phyloP scores from a whole-genome alignment of 2,329 filamentous ascomycete genomes.

The Thelonectria discophora region DNA sequence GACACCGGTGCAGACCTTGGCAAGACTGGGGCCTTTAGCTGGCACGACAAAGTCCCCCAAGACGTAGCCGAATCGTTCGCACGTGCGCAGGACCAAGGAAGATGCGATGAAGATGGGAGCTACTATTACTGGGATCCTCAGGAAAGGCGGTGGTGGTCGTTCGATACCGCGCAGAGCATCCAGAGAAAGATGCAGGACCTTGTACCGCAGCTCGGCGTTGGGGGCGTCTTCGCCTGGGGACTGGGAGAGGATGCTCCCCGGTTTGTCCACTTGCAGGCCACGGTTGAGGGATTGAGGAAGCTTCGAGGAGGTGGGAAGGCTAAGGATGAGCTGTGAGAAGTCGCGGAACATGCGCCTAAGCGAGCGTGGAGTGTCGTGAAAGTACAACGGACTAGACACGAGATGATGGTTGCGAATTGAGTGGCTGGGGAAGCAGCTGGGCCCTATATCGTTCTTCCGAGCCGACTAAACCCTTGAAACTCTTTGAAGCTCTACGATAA shows the following conservation, averaged over 20 bases:
- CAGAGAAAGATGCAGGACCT: conserved; percentile 68
- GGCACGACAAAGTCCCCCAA: conserved; percentile 62
- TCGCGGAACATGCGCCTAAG: not conserved
- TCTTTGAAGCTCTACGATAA: not conserved
- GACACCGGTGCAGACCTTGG: conserved; percentile 65
- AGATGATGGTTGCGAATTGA: conserved; percentile 13
- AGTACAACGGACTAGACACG: conserved; percentile 1
- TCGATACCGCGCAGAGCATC: conserved; percentile 71
- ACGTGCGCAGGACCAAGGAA: conserved; percentile 61
- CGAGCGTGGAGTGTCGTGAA: conserved; percentile 1
- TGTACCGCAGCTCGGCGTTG: conserved; percentile 63
- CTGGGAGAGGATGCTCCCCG: conserved; percentile 70
- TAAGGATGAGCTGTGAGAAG: conserved; percentile 44
- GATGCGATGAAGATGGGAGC: conserved; percentile 67
- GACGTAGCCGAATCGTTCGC: conserved; percentile 66
- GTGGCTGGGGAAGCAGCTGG: not conserved
- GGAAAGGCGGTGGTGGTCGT: conserved; percentile 75
- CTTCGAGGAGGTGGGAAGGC: conserved; percentile 22
- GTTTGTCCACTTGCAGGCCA: conserved; percentile 53
- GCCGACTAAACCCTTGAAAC: not conserved
- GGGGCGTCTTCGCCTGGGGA: conserved; percentile 80
- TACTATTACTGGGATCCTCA: conserved; percentile 73
- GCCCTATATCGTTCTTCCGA: not conserved
- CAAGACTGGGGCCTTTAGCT: conserved; percentile 68
- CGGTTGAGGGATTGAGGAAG: conserved; percentile 37